A percentile compares a stretch with the other conserved stretches of the same genome.
These are phyloP conservation scores for Ophiostoma fasciatum DNA, from an alignment of 2,329 filamentous ascomycete species.

Conservation along the genomic window DNA sequence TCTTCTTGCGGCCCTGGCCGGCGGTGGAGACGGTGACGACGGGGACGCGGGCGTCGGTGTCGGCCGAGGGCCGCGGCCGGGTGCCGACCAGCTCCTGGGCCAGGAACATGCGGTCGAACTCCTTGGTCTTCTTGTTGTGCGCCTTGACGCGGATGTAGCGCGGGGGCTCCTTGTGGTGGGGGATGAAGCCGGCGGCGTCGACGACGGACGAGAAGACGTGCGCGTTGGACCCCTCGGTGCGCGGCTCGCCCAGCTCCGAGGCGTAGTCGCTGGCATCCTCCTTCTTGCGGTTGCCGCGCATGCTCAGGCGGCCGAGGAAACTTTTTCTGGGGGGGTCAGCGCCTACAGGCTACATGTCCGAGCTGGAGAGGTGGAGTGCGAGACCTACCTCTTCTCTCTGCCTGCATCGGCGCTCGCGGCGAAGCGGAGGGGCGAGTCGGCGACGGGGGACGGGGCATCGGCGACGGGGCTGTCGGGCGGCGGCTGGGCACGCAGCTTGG, in stretches of 20 bases:
- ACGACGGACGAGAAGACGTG: conserved; percentile 67
- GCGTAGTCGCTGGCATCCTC: conserved; percentile 46
- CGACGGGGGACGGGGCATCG: conserved; percentile 8
- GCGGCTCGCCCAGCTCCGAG: conserved; percentile 50
- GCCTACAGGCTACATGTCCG: too few relatives aligned
- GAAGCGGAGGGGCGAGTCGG: conserved; percentile 26
- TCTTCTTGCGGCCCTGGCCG: conserved; percentile 24
- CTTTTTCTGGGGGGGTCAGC: conserved; percentile 49
- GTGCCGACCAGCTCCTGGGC: conserved; percentile 75
- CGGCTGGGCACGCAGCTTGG: conserved; percentile 35
- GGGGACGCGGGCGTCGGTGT: conserved; percentile 13
- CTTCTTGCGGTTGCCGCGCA: conserved; percentile 64
- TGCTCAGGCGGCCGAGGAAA: conserved; percentile 68
- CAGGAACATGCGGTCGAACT: conserved; percentile 79
- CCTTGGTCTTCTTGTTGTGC: conserved; percentile 64
- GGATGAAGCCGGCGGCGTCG: conserved; percentile 61
- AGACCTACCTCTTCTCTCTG: conserved; percentile 52
- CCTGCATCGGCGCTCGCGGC: conserved; percentile 22
- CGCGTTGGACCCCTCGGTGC: conserved; percentile 70
- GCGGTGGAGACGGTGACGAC: conserved; percentile 17
- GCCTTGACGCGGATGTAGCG: conserved; percentile 77
- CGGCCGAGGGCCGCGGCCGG: conserved; percentile 21
- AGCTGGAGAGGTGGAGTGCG: neutral
- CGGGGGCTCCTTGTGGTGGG: conserved; percentile 75
- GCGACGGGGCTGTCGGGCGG: conserved; percentile 32